Evolutionary conservation across 805 yeast genomes (phyloP).

Genomic region (Metschnikowia matae): DNA sequence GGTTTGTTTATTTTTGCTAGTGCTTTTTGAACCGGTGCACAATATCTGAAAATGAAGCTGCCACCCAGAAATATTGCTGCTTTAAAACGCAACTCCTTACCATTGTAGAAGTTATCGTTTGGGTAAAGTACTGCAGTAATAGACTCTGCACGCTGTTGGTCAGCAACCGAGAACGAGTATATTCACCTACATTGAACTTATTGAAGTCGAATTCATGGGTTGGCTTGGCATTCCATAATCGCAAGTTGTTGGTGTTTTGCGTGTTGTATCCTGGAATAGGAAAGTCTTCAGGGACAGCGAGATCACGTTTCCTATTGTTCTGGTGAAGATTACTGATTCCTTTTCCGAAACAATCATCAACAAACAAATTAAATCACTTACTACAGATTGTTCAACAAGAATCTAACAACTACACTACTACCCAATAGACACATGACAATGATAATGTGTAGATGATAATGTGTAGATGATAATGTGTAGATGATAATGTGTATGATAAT

Average conservation of each 20-base stretch:
- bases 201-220: conserved; percentile 87
- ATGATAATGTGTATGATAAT: no score
- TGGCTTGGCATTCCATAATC: conserved; percentile 88
- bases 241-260: conserved; percentile 76
- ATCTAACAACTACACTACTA: no score
- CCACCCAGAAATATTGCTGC: conserved; percentile 96
- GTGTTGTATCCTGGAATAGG: conserved; percentile 91
- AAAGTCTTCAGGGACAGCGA: conserved; percentile 87
- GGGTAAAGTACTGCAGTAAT: conserved; percentile 92
- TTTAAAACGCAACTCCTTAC: conserved; percentile 89
- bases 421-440: no score
- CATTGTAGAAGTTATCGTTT: conserved; percentile 86
- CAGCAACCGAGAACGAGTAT: conserved; percentile 74
- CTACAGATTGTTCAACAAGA: no score
- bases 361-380: no score
- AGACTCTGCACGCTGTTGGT: conserved; percentile 86
- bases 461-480: no score
- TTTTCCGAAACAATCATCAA: no score
- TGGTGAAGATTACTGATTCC: no score
- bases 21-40: conserved; percentile 84
- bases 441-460: no score
- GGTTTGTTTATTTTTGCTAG: no score
- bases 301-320: conserved; percentile 59
- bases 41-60: conserved; percentile 89
- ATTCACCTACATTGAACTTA: conserved; percentile 89